Conservation (phyloP, 176 grass and related monocot species). For the Ampelocalamus luodianensis region DNA sequence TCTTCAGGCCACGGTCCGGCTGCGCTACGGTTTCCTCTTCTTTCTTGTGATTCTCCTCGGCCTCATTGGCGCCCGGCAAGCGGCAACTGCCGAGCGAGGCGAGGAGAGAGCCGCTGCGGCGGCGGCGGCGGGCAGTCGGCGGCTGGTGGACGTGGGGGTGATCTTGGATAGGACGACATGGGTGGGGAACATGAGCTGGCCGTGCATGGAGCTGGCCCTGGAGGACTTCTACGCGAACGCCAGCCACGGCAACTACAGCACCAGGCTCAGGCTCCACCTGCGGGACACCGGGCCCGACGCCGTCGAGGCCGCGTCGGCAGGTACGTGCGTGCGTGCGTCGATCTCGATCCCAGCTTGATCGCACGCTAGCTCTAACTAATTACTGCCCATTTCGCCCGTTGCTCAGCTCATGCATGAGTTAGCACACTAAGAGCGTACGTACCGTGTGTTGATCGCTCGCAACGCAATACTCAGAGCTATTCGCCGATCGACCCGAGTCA, state of each 20-base stretch:
- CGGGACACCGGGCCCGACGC: conserved; percentile 44
- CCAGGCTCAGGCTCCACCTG: conserved; percentile 56
- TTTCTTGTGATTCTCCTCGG: neutral
- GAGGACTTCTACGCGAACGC: conserved; percentile 59
- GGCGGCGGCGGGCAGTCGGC: neutral
- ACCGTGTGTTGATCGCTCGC: too few species aligned
- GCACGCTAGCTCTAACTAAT: too few species aligned
- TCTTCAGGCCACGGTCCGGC: neutral
- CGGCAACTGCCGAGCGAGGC: neutral
- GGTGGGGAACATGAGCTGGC: conserved; percentile 66
- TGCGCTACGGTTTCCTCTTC: neutral
- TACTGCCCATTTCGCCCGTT: too few species aligned
- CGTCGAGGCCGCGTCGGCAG: conserved; percentile 56
- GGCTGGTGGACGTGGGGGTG: conserved; percentile 65
- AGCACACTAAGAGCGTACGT: too few species aligned
- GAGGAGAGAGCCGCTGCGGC: neutral
- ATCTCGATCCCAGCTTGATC: too few species aligned
- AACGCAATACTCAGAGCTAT: too few species aligned
- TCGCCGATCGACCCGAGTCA: too few species aligned
- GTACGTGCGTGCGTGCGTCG: conserved; percentile 1
- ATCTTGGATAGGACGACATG: conserved; percentile 62
- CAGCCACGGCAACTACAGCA: neutral
- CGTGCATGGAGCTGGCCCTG: conserved; percentile 60
- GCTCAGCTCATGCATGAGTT: too few species aligned
- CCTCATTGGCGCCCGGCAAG: neutral